These are phyloP conservation scores for Ramaria sp. DNA, from an alignment of 768 basidiomycete genomes.

Conservation along the genomic window DNA sequence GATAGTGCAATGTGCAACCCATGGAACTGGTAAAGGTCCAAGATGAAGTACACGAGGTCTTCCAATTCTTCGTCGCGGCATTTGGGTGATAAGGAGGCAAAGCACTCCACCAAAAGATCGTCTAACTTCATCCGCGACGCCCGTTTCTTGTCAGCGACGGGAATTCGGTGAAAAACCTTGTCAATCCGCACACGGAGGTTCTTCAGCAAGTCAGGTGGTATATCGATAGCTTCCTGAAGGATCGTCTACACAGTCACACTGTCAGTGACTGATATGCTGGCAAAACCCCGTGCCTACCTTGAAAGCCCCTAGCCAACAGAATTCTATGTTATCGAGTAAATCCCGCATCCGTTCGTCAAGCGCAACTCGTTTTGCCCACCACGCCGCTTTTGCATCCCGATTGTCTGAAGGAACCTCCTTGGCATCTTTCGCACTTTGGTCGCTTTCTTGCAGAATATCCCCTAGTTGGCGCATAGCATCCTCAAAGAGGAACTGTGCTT, in stretches of 20 bases:
- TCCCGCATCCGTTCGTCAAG: slow-evolving; percentile 71
- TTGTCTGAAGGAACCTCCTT: slow-evolving; percentile 57
- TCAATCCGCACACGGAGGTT: slow-evolving; percentile 63
- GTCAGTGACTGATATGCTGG: neutral
- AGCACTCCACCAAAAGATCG: slow-evolving; percentile 71
- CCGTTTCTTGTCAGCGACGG: slow-evolving; percentile 51
- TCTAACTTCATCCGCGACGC: slow-evolving; percentile 48
- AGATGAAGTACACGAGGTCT: slow-evolving; percentile 85
- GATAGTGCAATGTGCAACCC: slow-evolving; percentile 81
- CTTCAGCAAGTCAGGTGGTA: slow-evolving; percentile 35
- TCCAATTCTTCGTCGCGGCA: slow-evolving; percentile 92
- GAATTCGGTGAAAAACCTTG: slow-evolving; percentile 59
- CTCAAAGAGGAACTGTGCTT: slow-evolving; percentile 63
- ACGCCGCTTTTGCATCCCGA: slow-evolving; percentile 50
- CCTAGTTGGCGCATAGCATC: slow-evolving; percentile 62
- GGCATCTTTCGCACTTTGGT: slow-evolving; percentile 66
- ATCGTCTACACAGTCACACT: slow-evolving; percentile 40
- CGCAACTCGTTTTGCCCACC: slow-evolving; percentile 77
- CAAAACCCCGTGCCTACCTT: slow-evolving; percentile 46
- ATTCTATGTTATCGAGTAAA: slow-evolving; percentile 79
- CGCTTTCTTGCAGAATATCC: slow-evolving; percentile 72
- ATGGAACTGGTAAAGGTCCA: slow-evolving; percentile 91
- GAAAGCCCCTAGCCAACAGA: slow-evolving; percentile 95
- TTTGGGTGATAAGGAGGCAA: slow-evolving; percentile 70
- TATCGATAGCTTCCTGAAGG: slow-evolving; percentile 35